phyloP scores from a whole-genome alignment of 176 grass and related monocot species.

The Metroxylon sagu region DNA sequence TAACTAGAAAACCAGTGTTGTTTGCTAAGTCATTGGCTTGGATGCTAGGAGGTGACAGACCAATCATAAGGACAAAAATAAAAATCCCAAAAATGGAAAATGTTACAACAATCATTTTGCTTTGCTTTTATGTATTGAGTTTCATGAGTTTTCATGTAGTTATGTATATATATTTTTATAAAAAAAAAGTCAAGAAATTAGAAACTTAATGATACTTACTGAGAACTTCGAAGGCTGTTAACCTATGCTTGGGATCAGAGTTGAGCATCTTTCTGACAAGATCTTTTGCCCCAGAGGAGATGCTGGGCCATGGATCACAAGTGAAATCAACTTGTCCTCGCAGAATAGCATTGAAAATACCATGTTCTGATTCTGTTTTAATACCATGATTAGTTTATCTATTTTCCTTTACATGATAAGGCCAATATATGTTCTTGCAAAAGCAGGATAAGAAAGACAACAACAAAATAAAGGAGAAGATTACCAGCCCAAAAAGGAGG shows the following conservation, averaged over 20 bases:
- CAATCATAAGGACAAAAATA: too few relatives aligned
- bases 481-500: constrained; percentile 18
- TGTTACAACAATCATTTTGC: too few relatives aligned
- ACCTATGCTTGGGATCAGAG: constrained; percentile 2
- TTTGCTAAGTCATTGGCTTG: too few relatives aligned
- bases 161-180: too few relatives aligned
- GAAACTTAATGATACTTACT: background rate
- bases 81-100: too few relatives aligned
- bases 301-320: constrained; percentile 5
- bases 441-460: background rate
- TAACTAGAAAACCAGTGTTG: too few relatives aligned
- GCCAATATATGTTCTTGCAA: too few relatives aligned
- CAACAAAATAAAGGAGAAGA: background rate
- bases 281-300: constrained; percentile 11
- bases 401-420: too few relatives aligned
- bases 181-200: background rate
- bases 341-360: constrained; percentile 10
- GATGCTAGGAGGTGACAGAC: too few relatives aligned
- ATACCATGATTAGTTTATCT: too few relatives aligned
- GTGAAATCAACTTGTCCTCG: constrained; percentile 4
- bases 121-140: too few relatives aligned
- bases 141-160: too few relatives aligned
- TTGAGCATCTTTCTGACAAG: constrained; percentile 10
- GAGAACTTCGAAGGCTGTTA: constrained; percentile 10
- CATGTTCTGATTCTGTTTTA: constrained; percentile 6